These are phyloP conservation scores for Meira nashicola DNA, from an alignment of 1,284 basidiomycete genomes.

Conservation along the genomic window DNA sequence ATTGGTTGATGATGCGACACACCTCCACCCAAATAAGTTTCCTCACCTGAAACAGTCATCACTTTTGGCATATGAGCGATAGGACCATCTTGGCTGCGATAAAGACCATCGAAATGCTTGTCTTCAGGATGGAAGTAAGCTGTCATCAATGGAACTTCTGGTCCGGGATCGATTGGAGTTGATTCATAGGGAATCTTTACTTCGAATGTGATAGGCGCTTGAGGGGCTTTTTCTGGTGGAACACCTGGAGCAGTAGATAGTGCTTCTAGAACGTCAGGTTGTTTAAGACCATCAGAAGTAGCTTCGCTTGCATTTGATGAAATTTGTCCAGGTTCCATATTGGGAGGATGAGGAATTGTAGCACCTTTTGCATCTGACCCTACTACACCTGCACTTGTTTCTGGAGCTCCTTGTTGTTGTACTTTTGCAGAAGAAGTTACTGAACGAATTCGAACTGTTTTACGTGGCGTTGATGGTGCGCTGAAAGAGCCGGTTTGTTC, in stretches of 20 bases:
- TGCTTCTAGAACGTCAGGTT: conserved; percentile 5
- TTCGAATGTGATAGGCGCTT: conserved; percentile 12
- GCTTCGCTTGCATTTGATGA: conserved; percentile 3
- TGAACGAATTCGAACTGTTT: background rate
- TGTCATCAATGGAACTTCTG: conserved; percentile 17
- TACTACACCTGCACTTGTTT: background rate
- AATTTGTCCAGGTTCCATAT: conserved; percentile 17
- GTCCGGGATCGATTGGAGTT: conserved; percentile 1
- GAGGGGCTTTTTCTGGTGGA: conserved; percentile 16
- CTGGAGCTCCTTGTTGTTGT: background rate
- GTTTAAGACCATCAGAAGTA: background rate
- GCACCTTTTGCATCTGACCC: background rate
- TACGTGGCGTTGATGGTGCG: background rate
- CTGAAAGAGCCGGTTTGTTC: background rate
- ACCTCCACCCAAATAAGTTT: background rate
- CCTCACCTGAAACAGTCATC: conserved; percentile 11
- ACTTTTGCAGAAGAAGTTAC: background rate
- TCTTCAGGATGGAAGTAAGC: conserved; percentile 15
- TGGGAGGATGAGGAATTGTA: conserved; percentile 11
- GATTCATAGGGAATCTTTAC: conserved; percentile 18
- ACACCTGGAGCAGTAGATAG: conserved; percentile 16
- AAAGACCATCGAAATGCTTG: background rate
- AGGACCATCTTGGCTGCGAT: conserved; percentile 3
- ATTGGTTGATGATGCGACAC: conserved; percentile 1
- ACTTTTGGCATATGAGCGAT: conserved; percentile 10